A percentile compares a stretch with the other conserved stretches of the same genome.
These are phyloP conservation scores for Geotrichum aggregatum DNA, from an alignment of 1,139 yeast species.

Conservation along the genomic window DNA sequence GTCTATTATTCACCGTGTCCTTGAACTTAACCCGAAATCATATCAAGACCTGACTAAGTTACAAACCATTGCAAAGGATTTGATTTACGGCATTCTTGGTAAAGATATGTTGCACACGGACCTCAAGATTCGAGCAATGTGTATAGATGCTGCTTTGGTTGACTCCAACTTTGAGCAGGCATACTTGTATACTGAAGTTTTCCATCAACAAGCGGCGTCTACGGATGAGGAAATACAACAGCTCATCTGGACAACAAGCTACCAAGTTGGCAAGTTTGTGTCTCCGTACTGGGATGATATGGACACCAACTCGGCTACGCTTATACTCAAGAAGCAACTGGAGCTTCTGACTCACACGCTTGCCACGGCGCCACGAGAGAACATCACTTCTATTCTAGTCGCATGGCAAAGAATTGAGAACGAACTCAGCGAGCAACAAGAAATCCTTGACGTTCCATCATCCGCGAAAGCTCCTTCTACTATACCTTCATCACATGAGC, in stretches of 20 bases:
- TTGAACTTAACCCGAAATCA: conserved; percentile 34
- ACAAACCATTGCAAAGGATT: conserved; percentile 27
- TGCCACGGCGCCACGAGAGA: conserved; percentile 38
- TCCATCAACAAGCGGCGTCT: conserved; percentile 1
- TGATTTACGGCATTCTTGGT: conserved; percentile 26
- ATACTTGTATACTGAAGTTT: conserved; percentile 23
- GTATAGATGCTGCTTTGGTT: conserved; percentile 54
- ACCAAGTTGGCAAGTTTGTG: conserved; percentile 54
- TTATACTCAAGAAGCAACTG: conserved; percentile 42
- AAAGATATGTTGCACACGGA: conserved; percentile 30
- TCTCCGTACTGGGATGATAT: conserved; percentile 48
- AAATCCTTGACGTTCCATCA: not conserved
- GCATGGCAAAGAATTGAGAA: conserved; percentile 37
- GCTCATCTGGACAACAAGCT: conserved; percentile 52
- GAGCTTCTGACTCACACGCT: conserved; percentile 46
- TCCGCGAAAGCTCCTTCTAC: not conserved
- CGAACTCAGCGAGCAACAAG: conserved; percentile 6
- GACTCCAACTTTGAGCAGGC: conserved; percentile 53
- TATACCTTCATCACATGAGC: not conserved
- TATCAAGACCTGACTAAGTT: conserved; percentile 34
- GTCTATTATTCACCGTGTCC: conserved; percentile 33
- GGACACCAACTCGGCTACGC: conserved; percentile 29
- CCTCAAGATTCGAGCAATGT: conserved; percentile 46
- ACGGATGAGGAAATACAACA: conserved; percentile 9
- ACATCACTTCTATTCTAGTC: conserved; percentile 33